phyloP scores from a whole-genome alignment of 2,329 filamentous ascomycete species.

The Lecanicillium sp. region DNA sequence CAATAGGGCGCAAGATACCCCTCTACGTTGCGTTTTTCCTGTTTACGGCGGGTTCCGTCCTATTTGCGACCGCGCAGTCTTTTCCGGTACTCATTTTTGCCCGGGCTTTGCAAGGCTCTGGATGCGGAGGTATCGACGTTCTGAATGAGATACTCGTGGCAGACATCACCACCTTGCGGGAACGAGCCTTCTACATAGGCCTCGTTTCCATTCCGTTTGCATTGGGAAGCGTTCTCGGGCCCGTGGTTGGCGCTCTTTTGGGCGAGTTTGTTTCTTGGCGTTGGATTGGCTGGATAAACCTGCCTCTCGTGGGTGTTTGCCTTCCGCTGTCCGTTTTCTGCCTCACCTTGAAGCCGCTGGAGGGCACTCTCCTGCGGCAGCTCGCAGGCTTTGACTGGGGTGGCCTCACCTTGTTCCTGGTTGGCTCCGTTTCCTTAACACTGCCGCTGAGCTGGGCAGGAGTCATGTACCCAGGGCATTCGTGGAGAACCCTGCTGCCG shows the following conservation, averaged over 20 bases:
- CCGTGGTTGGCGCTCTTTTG: slow-evolving; percentile 18
- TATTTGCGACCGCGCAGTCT: slow-evolving; percentile 23
- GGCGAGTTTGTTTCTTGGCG: slow-evolving; percentile 15
- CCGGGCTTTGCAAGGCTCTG: slow-evolving; percentile 24
- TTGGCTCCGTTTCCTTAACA: slow-evolving; percentile 17
- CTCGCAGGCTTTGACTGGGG: slow-evolving; percentile 22
- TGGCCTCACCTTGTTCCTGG: slow-evolving; percentile 18
- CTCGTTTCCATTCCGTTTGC: slow-evolving; percentile 15
- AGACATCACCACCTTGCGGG: slow-evolving; percentile 22
- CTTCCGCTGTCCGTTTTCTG: slow-evolving; percentile 16
- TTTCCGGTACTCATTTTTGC: slow-evolving; percentile 22
- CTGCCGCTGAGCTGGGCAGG: slow-evolving; percentile 27
- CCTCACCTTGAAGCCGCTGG: slow-evolving; percentile 11
- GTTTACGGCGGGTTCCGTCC: slow-evolving; percentile 31
- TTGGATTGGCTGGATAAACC: slow-evolving; percentile 25
- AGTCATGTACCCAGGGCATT: slow-evolving; percentile 23
- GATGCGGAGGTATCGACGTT: slow-evolving; percentile 23
- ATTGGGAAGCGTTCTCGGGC: slow-evolving; percentile 13
- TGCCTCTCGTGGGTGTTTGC: slow-evolving; percentile 18
- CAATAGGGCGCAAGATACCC: slow-evolving; percentile 23
- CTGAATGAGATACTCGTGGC: slow-evolving; percentile 21
- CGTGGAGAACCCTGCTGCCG: slow-evolving; percentile 24
- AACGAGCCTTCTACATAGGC: slow-evolving; percentile 18
- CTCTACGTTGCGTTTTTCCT: slow-evolving; percentile 21
- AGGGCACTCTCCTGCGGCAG: slow-evolving; percentile 10